These are phyloP conservation scores for Vitis hybrid DNA, from an alignment of 177 flowering plant species.

Conservation along the genomic window DNA sequence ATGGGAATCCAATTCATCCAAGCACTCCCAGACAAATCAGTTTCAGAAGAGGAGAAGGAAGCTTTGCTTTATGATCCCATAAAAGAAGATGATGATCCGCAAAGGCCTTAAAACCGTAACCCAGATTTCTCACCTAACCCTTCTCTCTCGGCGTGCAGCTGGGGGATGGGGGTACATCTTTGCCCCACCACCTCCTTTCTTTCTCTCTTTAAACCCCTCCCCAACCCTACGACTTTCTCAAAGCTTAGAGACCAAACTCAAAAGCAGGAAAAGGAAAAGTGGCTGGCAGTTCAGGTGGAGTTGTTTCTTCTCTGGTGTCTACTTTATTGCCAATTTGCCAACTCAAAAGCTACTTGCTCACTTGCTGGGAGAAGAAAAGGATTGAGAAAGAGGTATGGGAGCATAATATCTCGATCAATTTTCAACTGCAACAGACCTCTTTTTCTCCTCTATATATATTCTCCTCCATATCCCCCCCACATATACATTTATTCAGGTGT, in stretches of 20 bases:
- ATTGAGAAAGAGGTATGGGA: conserved; percentile 6
- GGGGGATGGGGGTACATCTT: conserved; percentile 3
- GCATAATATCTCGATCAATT: conserved; percentile 7
- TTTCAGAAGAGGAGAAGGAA: conserved; percentile 37
- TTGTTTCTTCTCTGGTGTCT: conserved; percentile 12
- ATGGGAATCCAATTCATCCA: conserved; percentile 50
- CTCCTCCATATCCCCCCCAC: too few relatives aligned
- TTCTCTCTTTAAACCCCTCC: conserved; percentile 4
- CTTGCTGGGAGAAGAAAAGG: conserved; percentile 8
- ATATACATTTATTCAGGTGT: too few relatives aligned
- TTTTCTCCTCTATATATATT: background rate
- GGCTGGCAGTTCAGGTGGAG: conserved; percentile 16
- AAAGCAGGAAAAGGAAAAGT: conserved; percentile 3
- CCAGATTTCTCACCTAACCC: conserved; percentile 10
- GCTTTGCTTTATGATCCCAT: conserved; percentile 38
- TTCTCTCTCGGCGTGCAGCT: background rate
- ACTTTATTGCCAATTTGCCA: conserved; percentile 19
- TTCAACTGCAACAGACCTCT: background rate
- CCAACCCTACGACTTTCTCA: background rate
- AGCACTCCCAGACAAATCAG: conserved; percentile 45
- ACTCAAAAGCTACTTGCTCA: conserved; percentile 25
- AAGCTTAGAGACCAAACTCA: conserved; percentile 4
- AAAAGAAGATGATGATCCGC: conserved; percentile 23
- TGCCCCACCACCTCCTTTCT: conserved; percentile 5
- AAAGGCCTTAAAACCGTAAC: conserved; percentile 14